Percentiles rank a stretch among this genome's conserved stretches.
Conservation (phyloP, 345 rosid species). For the Pseudoturritis turrita region DNA sequence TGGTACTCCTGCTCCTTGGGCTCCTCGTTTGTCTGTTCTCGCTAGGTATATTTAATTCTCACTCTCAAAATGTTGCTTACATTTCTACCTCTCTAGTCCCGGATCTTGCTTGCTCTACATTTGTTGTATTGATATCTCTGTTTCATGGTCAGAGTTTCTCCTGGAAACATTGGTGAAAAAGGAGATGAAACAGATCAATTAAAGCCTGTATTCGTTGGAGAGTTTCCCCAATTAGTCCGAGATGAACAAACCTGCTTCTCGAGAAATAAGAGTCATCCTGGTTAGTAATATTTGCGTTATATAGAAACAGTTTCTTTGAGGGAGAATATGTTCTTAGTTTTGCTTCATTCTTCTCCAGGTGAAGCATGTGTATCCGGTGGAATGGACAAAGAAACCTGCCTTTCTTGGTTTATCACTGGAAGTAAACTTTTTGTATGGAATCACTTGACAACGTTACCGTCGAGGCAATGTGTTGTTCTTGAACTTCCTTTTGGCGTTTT, state of each 20-base stretch:
- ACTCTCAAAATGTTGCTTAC: background rate
- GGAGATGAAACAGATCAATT: conserved; percentile 49
- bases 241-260: conserved; percentile 56
- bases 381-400: conserved; percentile 68
- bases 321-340: conserved; percentile 14
- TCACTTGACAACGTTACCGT: conserved; percentile 46
- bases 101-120: background rate
- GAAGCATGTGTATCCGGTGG: conserved; percentile 59
- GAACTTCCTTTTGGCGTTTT: conserved; percentile 50
- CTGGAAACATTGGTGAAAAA: conserved; percentile 41
- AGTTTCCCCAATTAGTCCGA: conserved; percentile 72
- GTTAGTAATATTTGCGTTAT: conserved; percentile 37
- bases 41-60: conserved; percentile 51
- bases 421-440: conserved; percentile 73
- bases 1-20: conserved; percentile 96
- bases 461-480: conserved; percentile 54
- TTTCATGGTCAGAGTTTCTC: conserved; percentile 43
- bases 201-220: conserved; percentile 86
- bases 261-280: conserved; percentile 42
- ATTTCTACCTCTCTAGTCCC: background rate
- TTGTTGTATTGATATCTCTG: background rate
- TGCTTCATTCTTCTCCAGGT: conserved; percentile 40
- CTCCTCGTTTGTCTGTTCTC: conserved; percentile 80
- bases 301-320: background rate
- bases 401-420: conserved; percentile 75